phyloP scores from a whole-genome alignment of 2,329 filamentous ascomycete species.

The Diaporthe sp. region DNA sequence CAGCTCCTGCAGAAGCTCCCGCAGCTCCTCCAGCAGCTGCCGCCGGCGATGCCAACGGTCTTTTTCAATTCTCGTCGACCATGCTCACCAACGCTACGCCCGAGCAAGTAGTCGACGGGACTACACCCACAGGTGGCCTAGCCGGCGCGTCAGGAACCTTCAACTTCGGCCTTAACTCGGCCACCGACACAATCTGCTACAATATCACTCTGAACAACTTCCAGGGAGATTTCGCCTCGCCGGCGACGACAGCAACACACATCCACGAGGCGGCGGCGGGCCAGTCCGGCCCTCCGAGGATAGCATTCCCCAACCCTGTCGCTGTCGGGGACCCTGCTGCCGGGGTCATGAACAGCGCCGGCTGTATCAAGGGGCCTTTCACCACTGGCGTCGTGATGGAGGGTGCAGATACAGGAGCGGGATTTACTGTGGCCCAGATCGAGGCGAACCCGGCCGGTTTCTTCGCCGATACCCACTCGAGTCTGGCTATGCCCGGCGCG shows the following conservation, averaged over 20 bases:
- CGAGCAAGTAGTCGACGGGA: constrained; percentile 61
- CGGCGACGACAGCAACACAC: constrained; percentile 63
- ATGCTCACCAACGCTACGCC: constrained; percentile 53
- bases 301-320: constrained; percentile 61
- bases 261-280: constrained; percentile 62
- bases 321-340: constrained; percentile 47
- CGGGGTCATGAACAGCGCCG: constrained; percentile 42
- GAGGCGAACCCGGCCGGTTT: constrained; percentile 62
- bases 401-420: constrained; percentile 59
- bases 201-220: constrained; percentile 63
- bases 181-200: constrained; percentile 49
- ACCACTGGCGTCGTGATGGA: constrained; percentile 57
- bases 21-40: neutral
- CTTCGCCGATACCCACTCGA: constrained; percentile 65
- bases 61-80: constrained; percentile 5
- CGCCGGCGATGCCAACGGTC: constrained; percentile 5
- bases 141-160: constrained; percentile 61
- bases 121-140: constrained; percentile 50
- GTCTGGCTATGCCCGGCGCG: constrained; percentile 58
- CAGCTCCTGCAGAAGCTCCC: neutral
- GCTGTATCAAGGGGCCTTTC: constrained; percentile 57
- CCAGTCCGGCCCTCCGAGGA: constrained; percentile 58
- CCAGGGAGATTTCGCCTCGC: constrained; percentile 59
- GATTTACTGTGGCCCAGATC: constrained; percentile 62
- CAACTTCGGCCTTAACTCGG: constrained; percentile 63